These are phyloP conservation scores for Boechera retrofracta DNA, from an alignment of 345 rosid species.

Conservation along the genomic window DNA sequence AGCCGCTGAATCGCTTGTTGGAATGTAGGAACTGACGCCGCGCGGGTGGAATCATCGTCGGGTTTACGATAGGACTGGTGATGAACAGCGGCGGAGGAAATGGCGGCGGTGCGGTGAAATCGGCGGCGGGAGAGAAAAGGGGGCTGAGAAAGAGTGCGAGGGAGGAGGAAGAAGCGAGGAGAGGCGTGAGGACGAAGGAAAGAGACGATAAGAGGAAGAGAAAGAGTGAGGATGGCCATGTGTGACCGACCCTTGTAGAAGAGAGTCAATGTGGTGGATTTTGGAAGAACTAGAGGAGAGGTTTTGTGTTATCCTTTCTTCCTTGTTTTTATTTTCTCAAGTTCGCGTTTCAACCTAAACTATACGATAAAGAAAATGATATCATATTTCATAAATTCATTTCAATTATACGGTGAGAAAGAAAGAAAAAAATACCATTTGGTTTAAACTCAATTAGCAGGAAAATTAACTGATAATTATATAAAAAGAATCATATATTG, in stretches of 20 bases:
- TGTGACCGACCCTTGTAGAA: conserved; percentile 2
- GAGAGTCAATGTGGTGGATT: conserved; percentile 24
- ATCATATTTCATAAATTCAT: no score
- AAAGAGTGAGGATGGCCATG: conserved; percentile 72
- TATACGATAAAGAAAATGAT: no score
- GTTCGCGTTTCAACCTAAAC: conserved; percentile 12
- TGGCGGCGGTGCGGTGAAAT: conserved; percentile 47
- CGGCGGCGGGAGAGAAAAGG: conserved; percentile 39
- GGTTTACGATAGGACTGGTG: conserved; percentile 50
- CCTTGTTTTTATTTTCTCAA: no score
- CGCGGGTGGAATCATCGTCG: conserved; percentile 34
- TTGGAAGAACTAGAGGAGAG: conserved; percentile 31
- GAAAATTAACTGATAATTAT: background rate
- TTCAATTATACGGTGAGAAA: no score
- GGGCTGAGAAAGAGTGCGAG: conserved; percentile 34
- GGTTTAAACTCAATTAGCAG: no score
- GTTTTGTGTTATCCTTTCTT: conserved; percentile 54
- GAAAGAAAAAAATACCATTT: no score
- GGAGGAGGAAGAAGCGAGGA: conserved; percentile 46
- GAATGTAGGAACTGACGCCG: conserved; percentile 63
- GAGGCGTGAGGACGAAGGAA: conserved; percentile 59
- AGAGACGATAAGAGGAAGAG: conserved; percentile 71
- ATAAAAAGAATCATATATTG: background rate
- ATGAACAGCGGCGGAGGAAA: conserved; percentile 51
- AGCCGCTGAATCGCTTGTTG: conserved; percentile 97